phyloP scores from a whole-genome alignment of 495 filamentous ascomycete genomes.

The Penicillium roqueforti region DNA sequence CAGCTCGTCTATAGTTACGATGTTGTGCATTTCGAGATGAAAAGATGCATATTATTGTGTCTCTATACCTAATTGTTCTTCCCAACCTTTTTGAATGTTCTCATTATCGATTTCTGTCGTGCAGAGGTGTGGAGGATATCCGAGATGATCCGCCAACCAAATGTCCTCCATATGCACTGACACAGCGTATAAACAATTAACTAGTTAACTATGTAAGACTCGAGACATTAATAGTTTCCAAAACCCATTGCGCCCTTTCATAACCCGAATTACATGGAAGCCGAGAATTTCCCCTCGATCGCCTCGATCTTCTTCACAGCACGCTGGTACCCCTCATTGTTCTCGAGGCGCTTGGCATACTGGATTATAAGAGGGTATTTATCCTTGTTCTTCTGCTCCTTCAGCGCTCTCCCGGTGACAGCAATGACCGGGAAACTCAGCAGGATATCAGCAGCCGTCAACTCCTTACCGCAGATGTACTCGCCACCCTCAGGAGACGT shows the following conservation, averaged over 20 bases:
- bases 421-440: conserved; percentile 69
- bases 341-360: conserved; percentile 61
- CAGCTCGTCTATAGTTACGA: not conserved
- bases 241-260: not conserved
- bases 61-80: not conserved
- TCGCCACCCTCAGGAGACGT: conserved; percentile 58
- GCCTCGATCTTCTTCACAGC: conserved; percentile 58
- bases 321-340: conserved; percentile 57
- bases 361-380: conserved; percentile 57
- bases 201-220: no score
- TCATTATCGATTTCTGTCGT: not conserved
- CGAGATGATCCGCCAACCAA: conserved; percentile 3
- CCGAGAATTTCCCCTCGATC: conserved; percentile 54
- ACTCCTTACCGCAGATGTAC: conserved; percentile 65
- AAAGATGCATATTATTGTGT: not conserved
- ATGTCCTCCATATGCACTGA: not conserved
- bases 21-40: not conserved
- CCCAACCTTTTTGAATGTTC: not conserved
- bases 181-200: conserved; percentile 2
- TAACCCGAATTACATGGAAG: conserved; percentile 26
- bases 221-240: not conserved
- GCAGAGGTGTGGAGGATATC: not conserved
- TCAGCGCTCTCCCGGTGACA: conserved; percentile 40
- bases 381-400: conserved; percentile 47
- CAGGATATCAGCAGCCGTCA: conserved; percentile 79